phyloP scores from a whole-genome alignment of 2,329 filamentous ascomycete species.

The Verticillium nonalfalfae region DNA sequence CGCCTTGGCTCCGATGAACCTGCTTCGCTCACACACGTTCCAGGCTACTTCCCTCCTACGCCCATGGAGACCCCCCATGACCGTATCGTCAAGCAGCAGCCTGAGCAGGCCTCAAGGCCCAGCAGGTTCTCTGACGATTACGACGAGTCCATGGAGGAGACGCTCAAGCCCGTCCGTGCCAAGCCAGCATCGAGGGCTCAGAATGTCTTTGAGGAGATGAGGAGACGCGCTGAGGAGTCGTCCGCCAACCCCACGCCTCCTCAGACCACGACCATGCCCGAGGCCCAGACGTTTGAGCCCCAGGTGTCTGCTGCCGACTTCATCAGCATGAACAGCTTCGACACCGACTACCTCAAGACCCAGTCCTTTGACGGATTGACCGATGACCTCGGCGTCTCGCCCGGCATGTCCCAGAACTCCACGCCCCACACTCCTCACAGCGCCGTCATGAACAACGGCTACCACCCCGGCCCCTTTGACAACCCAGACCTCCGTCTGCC shows the following conservation, averaged over 20 bases:
- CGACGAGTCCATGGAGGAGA: conserved; percentile 62
- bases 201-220: conserved; percentile 53
- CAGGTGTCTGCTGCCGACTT: conserved; percentile 48
- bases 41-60: conserved; percentile 61
- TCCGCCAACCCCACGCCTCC: conserved; percentile 23
- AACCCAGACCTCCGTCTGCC: conserved; percentile 30
- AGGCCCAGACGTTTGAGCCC: conserved; percentile 34
- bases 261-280: conserved; percentile 30
- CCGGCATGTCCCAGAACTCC: conserved; percentile 42
- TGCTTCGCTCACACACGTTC: conserved; percentile 12
- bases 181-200: conserved; percentile 36
- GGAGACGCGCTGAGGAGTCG: conserved; percentile 45
- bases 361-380: conserved; percentile 24
- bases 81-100: conserved; percentile 30
- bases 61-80: conserved; percentile 59
- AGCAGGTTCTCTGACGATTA: conserved; percentile 53
- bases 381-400: conserved; percentile 32
- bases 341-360: conserved; percentile 35
- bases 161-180: conserved; percentile 48
- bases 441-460: conserved; percentile 11
- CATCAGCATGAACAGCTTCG: conserved; percentile 44
- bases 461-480: conserved; percentile 36
- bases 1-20: too few relatives aligned
- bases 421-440: conserved; percentile 46
- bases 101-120: conserved; percentile 17